Evolutionary conservation across 2,329 filamentous ascomycete genomes (phyloP).

Genomic region (Fusarium illudens): DNA sequence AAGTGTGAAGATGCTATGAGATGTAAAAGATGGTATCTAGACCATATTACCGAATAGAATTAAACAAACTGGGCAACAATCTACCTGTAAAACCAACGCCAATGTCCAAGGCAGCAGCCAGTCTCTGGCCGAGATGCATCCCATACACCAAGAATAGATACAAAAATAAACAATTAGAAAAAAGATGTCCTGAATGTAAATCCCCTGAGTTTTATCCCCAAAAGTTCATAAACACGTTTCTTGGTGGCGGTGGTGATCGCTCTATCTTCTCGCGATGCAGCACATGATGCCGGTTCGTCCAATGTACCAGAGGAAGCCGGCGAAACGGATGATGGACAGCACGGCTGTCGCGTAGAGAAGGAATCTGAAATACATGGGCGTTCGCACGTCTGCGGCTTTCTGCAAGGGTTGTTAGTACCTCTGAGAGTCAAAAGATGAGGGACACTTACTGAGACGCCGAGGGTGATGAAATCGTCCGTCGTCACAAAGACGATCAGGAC

Average conservation of each 20-base stretch:
- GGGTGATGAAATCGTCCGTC: slow-evolving; percentile 35
- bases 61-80: neutral
- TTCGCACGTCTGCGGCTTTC: slow-evolving; percentile 31
- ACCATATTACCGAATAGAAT: neutral
- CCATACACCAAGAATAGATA: neutral
- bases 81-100: neutral
- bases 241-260: no score
- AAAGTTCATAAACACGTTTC: neutral
- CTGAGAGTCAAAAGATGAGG: fast-evolving
- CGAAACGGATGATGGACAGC: slow-evolving; percentile 37
- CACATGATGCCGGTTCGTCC: slow-evolving; percentile 40
- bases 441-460: slow-evolving; percentile 34
- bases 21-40: neutral
- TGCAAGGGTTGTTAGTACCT: slow-evolving; percentile 15
- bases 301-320: slow-evolving; percentile 39
- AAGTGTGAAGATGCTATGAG: neutral
- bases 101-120: neutral
- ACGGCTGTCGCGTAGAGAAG: slow-evolving; percentile 38
- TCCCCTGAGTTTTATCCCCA: neutral
- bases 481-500: slow-evolving; percentile 38
- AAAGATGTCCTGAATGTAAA: neutral
- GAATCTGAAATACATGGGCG: slow-evolving; percentile 35
- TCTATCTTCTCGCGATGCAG: slow-evolving; percentile 35
- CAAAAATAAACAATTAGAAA: neutral
- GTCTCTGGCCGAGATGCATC: neutral